These are phyloP conservation scores for Sanguinoderma infundibulare DNA, from an alignment of 1,284 basidiomycete species.

Conservation along the genomic window DNA sequence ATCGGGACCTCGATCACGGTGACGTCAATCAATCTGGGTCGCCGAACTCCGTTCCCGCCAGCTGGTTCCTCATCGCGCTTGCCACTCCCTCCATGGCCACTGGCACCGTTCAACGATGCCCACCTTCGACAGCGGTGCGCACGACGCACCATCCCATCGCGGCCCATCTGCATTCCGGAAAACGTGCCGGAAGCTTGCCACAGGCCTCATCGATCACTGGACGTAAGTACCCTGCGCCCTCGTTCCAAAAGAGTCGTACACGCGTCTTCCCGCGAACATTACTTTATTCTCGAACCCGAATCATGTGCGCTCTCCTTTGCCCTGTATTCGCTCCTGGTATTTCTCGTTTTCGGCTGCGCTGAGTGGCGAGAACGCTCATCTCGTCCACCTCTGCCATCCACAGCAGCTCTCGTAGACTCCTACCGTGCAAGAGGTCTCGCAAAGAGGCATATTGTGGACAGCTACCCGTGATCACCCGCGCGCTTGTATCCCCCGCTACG, in stretches of 20 bases:
- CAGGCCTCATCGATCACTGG: slow-evolving; percentile 3
- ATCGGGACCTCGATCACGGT: slow-evolving; percentile 15
- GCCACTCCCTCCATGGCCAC: neutral
- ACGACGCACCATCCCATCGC: neutral
- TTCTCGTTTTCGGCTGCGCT: neutral
- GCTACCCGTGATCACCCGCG: too few species aligned
- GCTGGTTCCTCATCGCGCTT: neutral
- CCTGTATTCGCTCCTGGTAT: neutral
- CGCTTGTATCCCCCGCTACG: too few species aligned
- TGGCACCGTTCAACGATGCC: neutral
- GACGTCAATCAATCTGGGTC: slow-evolving; percentile 13
- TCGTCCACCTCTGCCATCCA: too few species aligned
- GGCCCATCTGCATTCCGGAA: neutral
- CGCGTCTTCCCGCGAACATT: neutral
- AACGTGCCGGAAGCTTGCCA: slow-evolving; percentile 1
- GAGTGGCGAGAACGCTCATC: neutral
- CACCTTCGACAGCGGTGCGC: neutral
- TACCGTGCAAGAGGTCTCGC: too few species aligned
- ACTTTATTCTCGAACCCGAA: neutral
- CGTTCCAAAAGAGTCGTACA: too few species aligned
- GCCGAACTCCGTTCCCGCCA: slow-evolving; percentile 1
- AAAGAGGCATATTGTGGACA: too few species aligned
- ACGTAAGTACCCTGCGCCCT: slow-evolving; percentile 1
- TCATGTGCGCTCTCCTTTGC: neutral
- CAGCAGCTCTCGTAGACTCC: too few species aligned